phyloP scores from a whole-genome alignment of 176 grass and related monocot species.

The Eragrostis nindensis region DNA sequence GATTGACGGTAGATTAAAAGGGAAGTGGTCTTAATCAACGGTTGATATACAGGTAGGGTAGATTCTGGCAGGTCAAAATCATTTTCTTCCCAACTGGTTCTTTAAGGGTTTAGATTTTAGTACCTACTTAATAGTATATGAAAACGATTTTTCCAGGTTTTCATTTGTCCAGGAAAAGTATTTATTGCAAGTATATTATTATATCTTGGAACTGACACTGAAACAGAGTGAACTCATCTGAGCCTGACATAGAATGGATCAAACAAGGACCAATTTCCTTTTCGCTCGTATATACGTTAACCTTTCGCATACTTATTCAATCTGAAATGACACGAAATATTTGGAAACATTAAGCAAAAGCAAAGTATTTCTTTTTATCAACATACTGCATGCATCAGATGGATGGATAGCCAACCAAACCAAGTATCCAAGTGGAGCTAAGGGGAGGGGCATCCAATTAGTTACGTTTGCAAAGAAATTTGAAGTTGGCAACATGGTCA shows the following conservation, averaged over 20 bases:
- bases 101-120: no score
- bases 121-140: neutral
- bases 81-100: no score
- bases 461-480: neutral
- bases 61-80: no score
- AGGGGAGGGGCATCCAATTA: neutral
- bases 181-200: neutral
- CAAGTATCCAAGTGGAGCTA: conserved; percentile 1
- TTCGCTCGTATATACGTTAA: neutral
- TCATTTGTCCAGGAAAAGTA: conserved; percentile 8
- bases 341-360: neutral
- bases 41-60: no score
- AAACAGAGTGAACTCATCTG: neutral
- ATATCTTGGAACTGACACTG: neutral
- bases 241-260: neutral
- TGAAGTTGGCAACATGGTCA: conserved; percentile 16
- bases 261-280: neutral
- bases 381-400: neutral
- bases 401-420: neutral
- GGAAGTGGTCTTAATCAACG: no score
- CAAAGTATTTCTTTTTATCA: neutral
- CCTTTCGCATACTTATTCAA: neutral
- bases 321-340: conserved; percentile 6
- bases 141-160: neutral
- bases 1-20: no score